phyloP scores from a whole-genome alignment of 2,329 filamentous ascomycete species.

The Arthrobotrys conoides region DNA sequence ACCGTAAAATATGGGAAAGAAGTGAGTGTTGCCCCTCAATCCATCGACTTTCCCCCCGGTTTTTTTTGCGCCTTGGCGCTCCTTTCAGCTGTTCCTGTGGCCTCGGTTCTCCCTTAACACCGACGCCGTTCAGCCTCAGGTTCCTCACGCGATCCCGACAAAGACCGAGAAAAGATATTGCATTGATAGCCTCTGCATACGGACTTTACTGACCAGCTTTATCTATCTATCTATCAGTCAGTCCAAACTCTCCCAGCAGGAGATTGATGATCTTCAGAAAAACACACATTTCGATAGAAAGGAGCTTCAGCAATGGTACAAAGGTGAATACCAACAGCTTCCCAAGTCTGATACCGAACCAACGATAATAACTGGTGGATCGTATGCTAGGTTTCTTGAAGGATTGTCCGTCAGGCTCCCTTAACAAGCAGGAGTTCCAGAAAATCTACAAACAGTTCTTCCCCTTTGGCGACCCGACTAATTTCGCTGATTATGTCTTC shows the following conservation, averaged over 20 bases:
- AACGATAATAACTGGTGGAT: too few species aligned
- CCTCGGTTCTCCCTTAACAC: slow-evolving; percentile 18
- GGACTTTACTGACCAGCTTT: background rate
- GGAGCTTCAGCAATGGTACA: slow-evolving; percentile 99
- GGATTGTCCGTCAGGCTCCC: slow-evolving; percentile 95
- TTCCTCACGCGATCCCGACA: slow-evolving; percentile 13
- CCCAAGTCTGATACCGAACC: too few species aligned
- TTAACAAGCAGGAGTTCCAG: slow-evolving; percentile 98
- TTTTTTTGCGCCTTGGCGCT: slow-evolving; percentile 46
- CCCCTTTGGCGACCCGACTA: slow-evolving; percentile 95
- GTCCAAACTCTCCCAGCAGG: slow-evolving; percentile 96
- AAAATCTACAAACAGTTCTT: slow-evolving; percentile 99
- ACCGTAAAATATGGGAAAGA: slow-evolving; percentile 54
- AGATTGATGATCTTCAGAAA: slow-evolving; percentile 94
- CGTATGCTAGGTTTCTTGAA: slow-evolving; percentile 85
- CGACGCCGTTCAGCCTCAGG: slow-evolving; percentile 23
- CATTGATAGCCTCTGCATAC: background rate
- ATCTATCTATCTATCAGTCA: slow-evolving; percentile 80
- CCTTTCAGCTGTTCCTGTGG: slow-evolving; percentile 5
- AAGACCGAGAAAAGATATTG: background rate
- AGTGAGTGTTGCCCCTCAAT: slow-evolving; percentile 58
- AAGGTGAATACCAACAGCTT: slow-evolving; percentile 75
- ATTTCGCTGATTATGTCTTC: slow-evolving; percentile 98
- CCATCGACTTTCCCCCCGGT: slow-evolving; percentile 38
- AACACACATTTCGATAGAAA: slow-evolving; percentile 99